phyloP scores from a whole-genome alignment of 805 yeast species.

The Komagataella pastoris region DNA sequence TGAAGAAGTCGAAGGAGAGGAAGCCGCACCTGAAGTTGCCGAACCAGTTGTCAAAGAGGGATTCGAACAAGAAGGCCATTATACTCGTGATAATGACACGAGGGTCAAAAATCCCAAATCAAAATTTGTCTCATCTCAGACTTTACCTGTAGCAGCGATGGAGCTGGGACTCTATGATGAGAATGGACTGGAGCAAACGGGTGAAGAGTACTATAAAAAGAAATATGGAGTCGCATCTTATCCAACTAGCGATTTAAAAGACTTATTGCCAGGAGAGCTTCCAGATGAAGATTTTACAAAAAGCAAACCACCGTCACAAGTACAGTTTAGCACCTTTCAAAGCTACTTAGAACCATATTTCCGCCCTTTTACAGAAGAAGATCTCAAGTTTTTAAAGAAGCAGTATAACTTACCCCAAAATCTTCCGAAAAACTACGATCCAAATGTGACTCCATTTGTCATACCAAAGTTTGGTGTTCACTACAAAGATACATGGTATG shows the following conservation, averaged over 20 bases:
- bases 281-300: slow-evolving; percentile 82
- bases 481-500: slow-evolving; percentile 78
- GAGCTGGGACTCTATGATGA: slow-evolving; percentile 57
- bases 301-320: slow-evolving; percentile 79
- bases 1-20: slow-evolving; percentile 1
- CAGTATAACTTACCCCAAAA: slow-evolving; percentile 42
- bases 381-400: slow-evolving; percentile 56
- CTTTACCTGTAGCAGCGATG: slow-evolving; percentile 51
- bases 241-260: slow-evolving; percentile 66
- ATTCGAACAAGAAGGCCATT: slow-evolving; percentile 21
- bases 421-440: slow-evolving; percentile 40
- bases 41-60: slow-evolving; percentile 7
- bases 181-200: slow-evolving; percentile 49
- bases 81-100: slow-evolving; percentile 42
- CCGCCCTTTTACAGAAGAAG: slow-evolving; percentile 69
- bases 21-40: neutral
- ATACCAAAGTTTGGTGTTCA: slow-evolving; percentile 80
- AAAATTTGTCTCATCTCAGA: slow-evolving; percentile 61
- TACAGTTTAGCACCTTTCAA: slow-evolving; percentile 80
- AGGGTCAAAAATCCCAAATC: slow-evolving; percentile 57
- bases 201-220: slow-evolving; percentile 58
- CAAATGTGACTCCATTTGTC: slow-evolving; percentile 53
- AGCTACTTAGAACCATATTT: slow-evolving; percentile 78
- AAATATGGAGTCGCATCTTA: slow-evolving; percentile 85
- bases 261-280: slow-evolving; percentile 72